Evolutionary conservation across 2,329 filamentous ascomycete species (phyloP).

Genomic region (Ophiostoma populinum): DNA sequence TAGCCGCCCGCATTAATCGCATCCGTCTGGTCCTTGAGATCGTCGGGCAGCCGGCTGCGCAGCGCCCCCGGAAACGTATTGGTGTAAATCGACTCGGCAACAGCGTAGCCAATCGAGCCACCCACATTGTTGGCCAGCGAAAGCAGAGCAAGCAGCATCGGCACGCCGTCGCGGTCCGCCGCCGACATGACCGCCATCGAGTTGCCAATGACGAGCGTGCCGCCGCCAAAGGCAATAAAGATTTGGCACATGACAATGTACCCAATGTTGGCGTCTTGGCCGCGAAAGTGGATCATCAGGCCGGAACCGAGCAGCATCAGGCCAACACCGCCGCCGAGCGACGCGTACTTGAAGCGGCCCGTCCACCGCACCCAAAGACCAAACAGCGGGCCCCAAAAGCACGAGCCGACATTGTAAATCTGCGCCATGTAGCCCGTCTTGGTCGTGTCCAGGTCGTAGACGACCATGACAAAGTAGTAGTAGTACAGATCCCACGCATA

Average conservation of each 20-base stretch:
- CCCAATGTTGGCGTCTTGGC: slow-evolving; percentile 28
- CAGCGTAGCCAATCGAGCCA: slow-evolving; percentile 38
- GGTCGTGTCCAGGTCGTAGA: slow-evolving; percentile 12
- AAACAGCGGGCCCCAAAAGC: slow-evolving; percentile 27
- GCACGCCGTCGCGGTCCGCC: slow-evolving; percentile 37
- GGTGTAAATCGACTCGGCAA: slow-evolving; percentile 45
- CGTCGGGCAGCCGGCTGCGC: slow-evolving; percentile 25
- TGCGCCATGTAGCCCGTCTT: slow-evolving; percentile 13
- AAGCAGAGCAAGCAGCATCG: slow-evolving; percentile 39
- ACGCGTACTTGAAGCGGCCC: slow-evolving; percentile 29
- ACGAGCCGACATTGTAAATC: slow-evolving; percentile 15
- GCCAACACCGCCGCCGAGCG: slow-evolving; percentile 28
- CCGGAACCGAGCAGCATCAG: slow-evolving; percentile 35
- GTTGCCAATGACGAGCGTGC: slow-evolving; percentile 37
- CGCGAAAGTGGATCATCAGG: slow-evolving; percentile 40
- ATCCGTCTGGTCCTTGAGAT: slow-evolving; percentile 28
- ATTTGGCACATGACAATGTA: slow-evolving; percentile 43
- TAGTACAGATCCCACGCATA: slow-evolving; percentile 14
- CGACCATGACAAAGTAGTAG: slow-evolving; percentile 13
- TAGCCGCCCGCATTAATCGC: slow-evolving; percentile 30
- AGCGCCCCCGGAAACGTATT: slow-evolving; percentile 35
- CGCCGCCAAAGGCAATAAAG: slow-evolving; percentile 34
- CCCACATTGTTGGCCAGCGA: slow-evolving; percentile 40
- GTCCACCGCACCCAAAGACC: slow-evolving; percentile 30
- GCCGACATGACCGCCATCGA: slow-evolving; percentile 44